These are phyloP conservation scores for Neonectria coccinea DNA, from an alignment of 2,329 filamentous ascomycete species.

Conservation along the genomic window DNA sequence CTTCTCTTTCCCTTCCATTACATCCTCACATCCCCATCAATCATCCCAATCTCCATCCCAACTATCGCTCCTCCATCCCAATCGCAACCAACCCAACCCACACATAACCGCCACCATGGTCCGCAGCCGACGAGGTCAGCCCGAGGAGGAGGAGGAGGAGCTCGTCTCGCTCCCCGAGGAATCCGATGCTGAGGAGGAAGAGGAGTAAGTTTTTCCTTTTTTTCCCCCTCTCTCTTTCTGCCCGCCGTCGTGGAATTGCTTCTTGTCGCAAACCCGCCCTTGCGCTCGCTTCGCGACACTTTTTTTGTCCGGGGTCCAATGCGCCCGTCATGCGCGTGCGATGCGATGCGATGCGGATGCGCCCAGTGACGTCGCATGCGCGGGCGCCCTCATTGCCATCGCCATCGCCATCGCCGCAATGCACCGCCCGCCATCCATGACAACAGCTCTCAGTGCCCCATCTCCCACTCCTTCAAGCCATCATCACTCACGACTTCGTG, in stretches of 20 bases:
- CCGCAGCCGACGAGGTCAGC: constrained; percentile 28
- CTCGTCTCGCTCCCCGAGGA: constrained; percentile 66
- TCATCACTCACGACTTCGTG: constrained; percentile 7
- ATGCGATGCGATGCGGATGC: constrained; percentile 20
- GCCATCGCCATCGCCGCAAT: constrained; percentile 9
- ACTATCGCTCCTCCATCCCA: constrained; percentile 2
- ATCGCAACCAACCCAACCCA: not conserved
- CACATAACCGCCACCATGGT: constrained; percentile 18
- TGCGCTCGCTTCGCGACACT: constrained; percentile 32
- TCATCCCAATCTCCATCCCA: constrained; percentile 9
- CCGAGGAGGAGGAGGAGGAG: constrained; percentile 62
- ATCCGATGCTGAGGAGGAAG: constrained; percentile 64
- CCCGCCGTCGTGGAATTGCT: constrained; percentile 10
- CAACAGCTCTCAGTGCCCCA: not conserved
- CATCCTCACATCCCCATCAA: constrained; percentile 4
- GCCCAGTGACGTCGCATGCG: constrained; percentile 37
- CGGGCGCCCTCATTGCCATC: not conserved
- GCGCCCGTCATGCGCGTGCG: constrained; percentile 23
- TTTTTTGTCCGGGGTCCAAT: constrained; percentile 32
- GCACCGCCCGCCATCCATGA: constrained; percentile 3
- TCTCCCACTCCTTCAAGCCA: not conserved
- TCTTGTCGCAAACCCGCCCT: constrained; percentile 15
- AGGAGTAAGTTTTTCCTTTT: constrained; percentile 60
- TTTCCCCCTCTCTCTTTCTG: constrained; percentile 20
- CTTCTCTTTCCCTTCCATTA: constrained; percentile 7